Conservation (phyloP, 768 basidiomycete genomes). For the Phanerochaete carnosa region DNA sequence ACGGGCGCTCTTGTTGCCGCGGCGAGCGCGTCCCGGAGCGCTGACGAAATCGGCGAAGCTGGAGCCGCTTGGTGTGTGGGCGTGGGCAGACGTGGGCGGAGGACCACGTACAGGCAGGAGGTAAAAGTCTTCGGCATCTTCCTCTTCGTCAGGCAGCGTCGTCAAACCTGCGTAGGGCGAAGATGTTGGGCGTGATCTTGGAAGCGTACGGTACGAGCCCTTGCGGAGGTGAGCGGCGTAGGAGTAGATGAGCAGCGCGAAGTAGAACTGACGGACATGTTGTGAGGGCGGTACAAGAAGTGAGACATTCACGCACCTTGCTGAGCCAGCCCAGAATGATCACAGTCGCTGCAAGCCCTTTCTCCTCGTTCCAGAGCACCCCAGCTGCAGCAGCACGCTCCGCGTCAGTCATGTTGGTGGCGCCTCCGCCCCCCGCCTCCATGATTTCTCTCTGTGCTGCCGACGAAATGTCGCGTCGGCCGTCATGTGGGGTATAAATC, state of each 20-base stretch:
- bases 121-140: slow-evolving; percentile 64
- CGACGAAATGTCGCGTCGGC: slow-evolving; percentile 75
- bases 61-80: slow-evolving; percentile 25
- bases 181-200: slow-evolving; percentile 32
- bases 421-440: slow-evolving; percentile 42
- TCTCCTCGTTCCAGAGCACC: slow-evolving; percentile 87
- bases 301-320: slow-evolving; percentile 59
- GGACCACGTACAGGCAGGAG: slow-evolving; percentile 56
- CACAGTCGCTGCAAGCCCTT: slow-evolving; percentile 72
- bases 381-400: slow-evolving; percentile 73
- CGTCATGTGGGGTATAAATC: slow-evolving; percentile 89
- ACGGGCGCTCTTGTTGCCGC: slow-evolving; percentile 1
- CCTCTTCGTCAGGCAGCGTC: slow-evolving; percentile 46
- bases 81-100: slow-evolving; percentile 13
- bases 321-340: slow-evolving; percentile 81
- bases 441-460: slow-evolving; percentile 87
- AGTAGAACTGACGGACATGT: slow-evolving; percentile 66
- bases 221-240: slow-evolving; percentile 90
- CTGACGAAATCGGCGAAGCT: slow-evolving; percentile 65
- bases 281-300: background rate
- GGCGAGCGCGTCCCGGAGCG: slow-evolving; percentile 38
- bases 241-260: slow-evolving; percentile 86
- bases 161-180: slow-evolving; percentile 37
- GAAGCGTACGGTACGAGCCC: slow-evolving; percentile 84
- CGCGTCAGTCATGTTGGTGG: slow-evolving; percentile 54